Conservation (phyloP, 768 basidiomycete species). For the Phylloporus sp. region DNA sequence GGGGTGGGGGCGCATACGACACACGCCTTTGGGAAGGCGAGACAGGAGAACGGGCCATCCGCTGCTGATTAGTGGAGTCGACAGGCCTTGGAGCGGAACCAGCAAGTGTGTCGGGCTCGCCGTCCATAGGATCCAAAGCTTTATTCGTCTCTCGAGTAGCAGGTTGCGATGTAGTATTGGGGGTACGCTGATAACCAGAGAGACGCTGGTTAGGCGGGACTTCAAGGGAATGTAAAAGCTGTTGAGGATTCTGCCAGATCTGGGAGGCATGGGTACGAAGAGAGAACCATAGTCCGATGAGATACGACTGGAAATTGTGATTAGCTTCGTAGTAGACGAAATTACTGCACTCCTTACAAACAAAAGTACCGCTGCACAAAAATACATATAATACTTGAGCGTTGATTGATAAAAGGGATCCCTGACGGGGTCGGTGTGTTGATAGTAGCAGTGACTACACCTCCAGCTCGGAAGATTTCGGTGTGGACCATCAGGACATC, state of each 20-base stretch:
- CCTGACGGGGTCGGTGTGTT: constrained; percentile 86
- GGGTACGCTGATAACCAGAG: constrained; percentile 61
- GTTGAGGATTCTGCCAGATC: constrained; percentile 98
- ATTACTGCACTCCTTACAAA: constrained; percentile 56
- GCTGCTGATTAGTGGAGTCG: constrained; percentile 21
- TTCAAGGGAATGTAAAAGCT: constrained; percentile 66
- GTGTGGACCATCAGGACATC: constrained; percentile 52
- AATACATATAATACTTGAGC: constrained; percentile 93
- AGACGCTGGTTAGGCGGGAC: constrained; percentile 49
- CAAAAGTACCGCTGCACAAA: constrained; percentile 85
- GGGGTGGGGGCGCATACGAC: constrained; percentile 47
- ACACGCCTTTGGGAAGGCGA: constrained; percentile 51
- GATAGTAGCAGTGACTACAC: constrained; percentile 91
- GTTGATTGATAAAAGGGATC: constrained; percentile 98
- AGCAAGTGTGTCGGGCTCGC: constrained; percentile 32
- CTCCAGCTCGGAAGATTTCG: constrained; percentile 52
- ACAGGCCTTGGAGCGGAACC: constrained; percentile 32
- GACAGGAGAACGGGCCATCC: constrained; percentile 22
- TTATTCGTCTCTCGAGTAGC: constrained; percentile 35
- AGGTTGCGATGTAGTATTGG: constrained; percentile 8
- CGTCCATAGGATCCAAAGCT: constrained; percentile 38
- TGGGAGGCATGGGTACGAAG: constrained; percentile 96
- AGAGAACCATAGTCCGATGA: constrained; percentile 98
- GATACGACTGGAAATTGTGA: constrained; percentile 68
- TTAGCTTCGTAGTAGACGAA: background rate